Evolutionary conservation across 2,329 filamentous ascomycete species (phyloP), one percentile per base, ranked within the genome.

Genomic region (Diplodia corticola): DNA sequence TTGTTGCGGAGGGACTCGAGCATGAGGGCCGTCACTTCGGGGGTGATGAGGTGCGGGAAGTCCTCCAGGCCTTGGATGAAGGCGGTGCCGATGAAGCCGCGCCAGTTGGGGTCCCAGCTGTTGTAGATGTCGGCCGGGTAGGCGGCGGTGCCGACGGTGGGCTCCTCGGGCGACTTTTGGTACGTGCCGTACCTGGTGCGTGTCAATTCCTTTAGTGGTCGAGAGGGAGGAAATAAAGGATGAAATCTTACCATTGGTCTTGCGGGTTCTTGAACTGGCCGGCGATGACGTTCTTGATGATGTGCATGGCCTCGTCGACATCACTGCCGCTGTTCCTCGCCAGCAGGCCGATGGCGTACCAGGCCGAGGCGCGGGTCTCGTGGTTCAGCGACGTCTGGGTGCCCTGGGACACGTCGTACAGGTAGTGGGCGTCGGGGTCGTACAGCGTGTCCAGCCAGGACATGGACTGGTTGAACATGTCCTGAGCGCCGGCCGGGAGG

Each of bases 31-130:
- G 79, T 74, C 0, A 80, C 70, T 9, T 78, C 71, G 7, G 74
- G 67, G 0, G 79, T 76, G 6, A 85, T 72, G 1, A 88, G 77
- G 66, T 83, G 72, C 0, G 79, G 73, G 63, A 85, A 89, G 68
- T 89, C 86, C 71, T 89, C 86, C 24, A 87, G 77, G 28, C 83
- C 83, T 48, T 88, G 76, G 28, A 89, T 82, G 15, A 89, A 80
- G 0, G 85, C 82, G 0, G 85, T 87, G 13, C 85, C 85, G 37
- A 89, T 80, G 66, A 89, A 89, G 0, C 86, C 86, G 59, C 87
- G 79, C 86, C 86, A 89, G 68, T 89, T 89, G 1, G 86, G 86
- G 69, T 89, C 87, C 84, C 85, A 89, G 0, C 82, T 81, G 65
- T 82, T 80, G 71, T 88, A 87, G 37, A 85, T 85, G 4, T 74